Conservation (phyloP, 169 alveolate genomes). For the Theileria parva region DNA sequence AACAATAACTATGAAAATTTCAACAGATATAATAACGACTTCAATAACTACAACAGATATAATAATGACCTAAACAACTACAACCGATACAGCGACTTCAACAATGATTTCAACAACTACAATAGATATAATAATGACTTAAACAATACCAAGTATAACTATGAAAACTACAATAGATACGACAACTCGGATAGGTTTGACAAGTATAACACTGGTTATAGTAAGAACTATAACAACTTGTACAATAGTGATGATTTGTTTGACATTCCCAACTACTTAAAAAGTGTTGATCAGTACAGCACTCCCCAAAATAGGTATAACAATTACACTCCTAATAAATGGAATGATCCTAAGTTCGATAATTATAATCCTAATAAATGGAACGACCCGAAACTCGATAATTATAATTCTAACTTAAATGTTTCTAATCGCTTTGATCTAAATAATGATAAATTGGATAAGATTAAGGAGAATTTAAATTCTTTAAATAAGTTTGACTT, state of each 20-base stretch:
- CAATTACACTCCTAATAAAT: neutral
- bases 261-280: conserved; percentile 14
- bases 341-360: too few species aligned
- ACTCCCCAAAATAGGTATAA: neutral
- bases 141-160: neutral
- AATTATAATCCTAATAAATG: too few species aligned
- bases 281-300: conserved; percentile 6
- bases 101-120: neutral
- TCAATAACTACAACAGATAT: neutral
- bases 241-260: neutral
- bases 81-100: neutral
- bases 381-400: too few species aligned
- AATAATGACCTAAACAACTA: neutral
- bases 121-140: neutral
- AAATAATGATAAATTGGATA: too few species aligned
- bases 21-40: neutral
- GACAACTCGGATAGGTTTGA: neutral
- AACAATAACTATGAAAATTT: neutral
- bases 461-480: too few species aligned
- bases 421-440: too few species aligned
- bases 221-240: neutral
- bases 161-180: neutral
- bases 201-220: neutral
- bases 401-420: too few species aligned
- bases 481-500: too few species aligned